These are phyloP conservation scores for Chalciporus chontae DNA, from an alignment of 768 basidiomycete genomes.

Conservation along the genomic window DNA sequence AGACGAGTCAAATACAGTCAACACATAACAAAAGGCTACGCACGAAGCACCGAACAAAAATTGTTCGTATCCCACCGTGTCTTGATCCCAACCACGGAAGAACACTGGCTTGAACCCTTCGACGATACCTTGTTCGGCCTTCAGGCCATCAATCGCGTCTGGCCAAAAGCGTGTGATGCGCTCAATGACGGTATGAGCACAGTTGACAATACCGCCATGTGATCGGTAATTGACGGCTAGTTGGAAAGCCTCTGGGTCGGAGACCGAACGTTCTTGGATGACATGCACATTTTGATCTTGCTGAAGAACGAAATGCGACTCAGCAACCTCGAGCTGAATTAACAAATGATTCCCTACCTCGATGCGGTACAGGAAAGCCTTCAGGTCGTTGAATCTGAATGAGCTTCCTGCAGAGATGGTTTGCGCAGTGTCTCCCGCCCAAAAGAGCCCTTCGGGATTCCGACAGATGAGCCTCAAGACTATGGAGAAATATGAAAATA, in stretches of 20 bases:
- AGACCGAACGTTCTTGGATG: conserved; percentile 13
- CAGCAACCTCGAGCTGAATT: background rate
- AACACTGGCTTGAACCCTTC: conserved; percentile 57
- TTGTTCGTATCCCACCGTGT: conserved; percentile 46
- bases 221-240: conserved; percentile 66
- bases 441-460: conserved; percentile 67
- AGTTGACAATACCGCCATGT: conserved; percentile 71
- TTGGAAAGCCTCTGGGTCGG: conserved; percentile 45
- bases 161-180: conserved; percentile 62
- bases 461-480: conserved; percentile 61
- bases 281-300: conserved; percentile 14
- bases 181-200: conserved; percentile 62
- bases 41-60: conserved; percentile 54
- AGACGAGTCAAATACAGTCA: conserved; percentile 8
- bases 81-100: conserved; percentile 45
- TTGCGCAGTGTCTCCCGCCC: conserved; percentile 81
- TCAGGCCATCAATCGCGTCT: conserved; percentile 56
- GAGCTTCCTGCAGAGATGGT: conserved; percentile 72
- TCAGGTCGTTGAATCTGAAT: conserved; percentile 69
- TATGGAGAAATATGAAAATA: conserved; percentile 25
- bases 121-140: conserved; percentile 52
- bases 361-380: conserved; percentile 58
- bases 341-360: conserved; percentile 41
- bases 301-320: conserved; percentile 10
- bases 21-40: conserved; percentile 1